Percentiles rank a stretch among this genome's conserved stretches.
Conservation (phyloP, 1,284 basidiomycete species). For the Pseudozyma pruni region DNA sequence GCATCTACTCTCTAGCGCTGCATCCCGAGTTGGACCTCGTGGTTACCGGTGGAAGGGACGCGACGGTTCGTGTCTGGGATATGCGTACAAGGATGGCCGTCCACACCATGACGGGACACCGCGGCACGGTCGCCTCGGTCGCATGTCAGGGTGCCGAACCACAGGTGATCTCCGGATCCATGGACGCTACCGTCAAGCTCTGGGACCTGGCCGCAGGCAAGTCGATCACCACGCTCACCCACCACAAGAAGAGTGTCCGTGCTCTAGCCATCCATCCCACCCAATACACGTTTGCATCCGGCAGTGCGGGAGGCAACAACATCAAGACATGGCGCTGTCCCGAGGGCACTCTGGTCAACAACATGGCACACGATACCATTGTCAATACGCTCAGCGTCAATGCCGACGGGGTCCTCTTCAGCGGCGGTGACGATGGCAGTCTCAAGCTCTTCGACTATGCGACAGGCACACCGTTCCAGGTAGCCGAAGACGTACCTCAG, state of each 20-base stretch:
- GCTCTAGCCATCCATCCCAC: constrained; percentile 92
- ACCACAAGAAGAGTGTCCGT: constrained; percentile 96
- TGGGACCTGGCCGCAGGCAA: constrained; percentile 99
- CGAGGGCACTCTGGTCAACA: constrained; percentile 94
- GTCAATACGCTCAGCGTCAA: constrained; percentile 96
- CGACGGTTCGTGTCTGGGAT: constrained; percentile 96
- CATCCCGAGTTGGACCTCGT: constrained; percentile 96
- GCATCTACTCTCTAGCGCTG: constrained; percentile 81
- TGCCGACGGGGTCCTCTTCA: constrained; percentile 94
- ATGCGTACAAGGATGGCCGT: constrained; percentile 98
- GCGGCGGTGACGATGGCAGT: constrained; percentile 72
- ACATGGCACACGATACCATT: constrained; percentile 93
- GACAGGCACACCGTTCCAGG: constrained; percentile 94
- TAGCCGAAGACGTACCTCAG: constrained; percentile 91
- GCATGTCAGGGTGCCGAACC: constrained; percentile 95
- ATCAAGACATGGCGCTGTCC: constrained; percentile 99
- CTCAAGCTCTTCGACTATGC: constrained; percentile 76
- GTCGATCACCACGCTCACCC: constrained; percentile 91
- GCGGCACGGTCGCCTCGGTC: constrained; percentile 91
- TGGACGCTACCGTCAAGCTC: constrained; percentile 95
- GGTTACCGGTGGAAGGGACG: constrained; percentile 93
- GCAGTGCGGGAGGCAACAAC: constrained; percentile 94
- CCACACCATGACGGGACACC: constrained; percentile 91
- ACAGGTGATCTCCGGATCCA: constrained; percentile 95
- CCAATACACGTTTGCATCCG: constrained; percentile 87